A percentile compares a stretch with the other conserved stretches of the same genome.
Conservation (phyloP, 2,329 filamentous ascomycete genomes). For the Phialocephala subalpina region DNA sequence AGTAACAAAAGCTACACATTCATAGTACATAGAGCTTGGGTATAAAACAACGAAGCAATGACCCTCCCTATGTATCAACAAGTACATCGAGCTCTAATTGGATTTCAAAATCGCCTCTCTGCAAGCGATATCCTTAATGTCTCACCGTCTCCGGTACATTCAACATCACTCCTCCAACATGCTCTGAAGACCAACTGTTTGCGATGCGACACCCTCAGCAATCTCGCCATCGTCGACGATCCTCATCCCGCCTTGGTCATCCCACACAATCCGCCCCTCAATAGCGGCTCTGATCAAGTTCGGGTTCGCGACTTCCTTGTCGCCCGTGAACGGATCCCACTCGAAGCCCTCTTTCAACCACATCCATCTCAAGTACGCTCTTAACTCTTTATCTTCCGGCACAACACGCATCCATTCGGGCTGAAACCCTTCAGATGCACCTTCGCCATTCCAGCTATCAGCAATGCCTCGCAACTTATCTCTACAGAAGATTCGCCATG, state of each 20-base stretch:
- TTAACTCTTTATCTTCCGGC: slow-evolving; percentile 87
- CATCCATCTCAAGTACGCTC: slow-evolving; percentile 87
- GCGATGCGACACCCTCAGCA: neutral
- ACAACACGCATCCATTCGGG: slow-evolving; percentile 92
- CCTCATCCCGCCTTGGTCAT: slow-evolving; percentile 46
- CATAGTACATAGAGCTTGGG: neutral
- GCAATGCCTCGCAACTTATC: slow-evolving; percentile 76
- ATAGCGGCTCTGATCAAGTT: slow-evolving; percentile 65
- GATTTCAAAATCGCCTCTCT: no score
- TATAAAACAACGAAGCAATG: neutral
- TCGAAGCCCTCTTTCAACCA: slow-evolving; percentile 88
- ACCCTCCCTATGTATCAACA: neutral
- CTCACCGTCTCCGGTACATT: neutral
- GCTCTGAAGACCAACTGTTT: neutral
- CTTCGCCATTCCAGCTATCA: slow-evolving; percentile 70
- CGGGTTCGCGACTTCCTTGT: slow-evolving; percentile 59
- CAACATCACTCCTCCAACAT: neutral
- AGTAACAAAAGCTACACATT: neutral
- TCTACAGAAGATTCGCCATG: slow-evolving; percentile 92
- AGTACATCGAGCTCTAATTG: neutral
- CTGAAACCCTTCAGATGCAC: slow-evolving; percentile 62
- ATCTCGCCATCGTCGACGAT: slow-evolving; percentile 46
- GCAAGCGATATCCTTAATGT: no score
- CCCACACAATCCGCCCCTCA: slow-evolving; percentile 58
- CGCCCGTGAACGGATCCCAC: slow-evolving; percentile 79